Evolutionary conservation across 2,329 filamentous ascomycete genomes (phyloP).

Genomic region (Didymella glomerata): DNA sequence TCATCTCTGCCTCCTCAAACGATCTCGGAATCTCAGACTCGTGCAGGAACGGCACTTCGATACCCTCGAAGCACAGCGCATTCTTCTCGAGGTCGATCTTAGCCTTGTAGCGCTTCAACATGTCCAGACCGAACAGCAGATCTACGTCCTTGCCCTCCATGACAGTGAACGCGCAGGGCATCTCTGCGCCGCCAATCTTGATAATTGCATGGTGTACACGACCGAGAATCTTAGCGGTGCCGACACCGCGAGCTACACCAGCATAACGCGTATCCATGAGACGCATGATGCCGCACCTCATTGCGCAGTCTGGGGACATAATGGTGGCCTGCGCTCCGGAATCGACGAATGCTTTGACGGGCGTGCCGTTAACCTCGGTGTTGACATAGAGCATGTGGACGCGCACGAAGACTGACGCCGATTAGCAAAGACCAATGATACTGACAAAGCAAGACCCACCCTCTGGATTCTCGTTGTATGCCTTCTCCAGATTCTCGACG

Average conservation of each 20-base stretch:
- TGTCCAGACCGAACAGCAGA: conserved; percentile 89
- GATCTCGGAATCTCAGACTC: conserved; percentile 95
- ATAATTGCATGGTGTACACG: conserved; percentile 96
- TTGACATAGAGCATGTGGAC: conserved; percentile 97
- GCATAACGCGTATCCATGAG: conserved; percentile 92
- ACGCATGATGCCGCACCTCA: conserved; percentile 93
- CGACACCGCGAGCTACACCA: conserved; percentile 90
- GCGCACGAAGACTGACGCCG: conserved; percentile 78
- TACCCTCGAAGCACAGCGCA: conserved; percentile 84
- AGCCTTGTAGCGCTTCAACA: conserved; percentile 95
- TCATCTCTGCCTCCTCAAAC: conserved; percentile 72
- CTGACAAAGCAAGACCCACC: conserved; percentile 63
- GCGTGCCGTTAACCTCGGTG: conserved; percentile 90
- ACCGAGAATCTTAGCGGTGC: conserved; percentile 92
- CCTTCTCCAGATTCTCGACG: conserved; percentile 93
- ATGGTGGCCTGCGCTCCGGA: conserved; percentile 98
- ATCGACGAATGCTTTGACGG: conserved; percentile 95
- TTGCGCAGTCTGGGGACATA: conserved; percentile 94
- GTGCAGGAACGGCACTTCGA: conserved; percentile 87
- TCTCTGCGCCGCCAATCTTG: conserved; percentile 84
- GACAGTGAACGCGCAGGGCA: conserved; percentile 96
- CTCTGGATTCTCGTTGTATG: conserved; percentile 97
- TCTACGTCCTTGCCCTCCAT: conserved; percentile 99
- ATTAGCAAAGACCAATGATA: conserved; percentile 25
- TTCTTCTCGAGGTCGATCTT: conserved; percentile 87